Conservation (phyloP, 495 filamentous ascomycete species). For the Hyaloscypha hepaticicola region DNA sequence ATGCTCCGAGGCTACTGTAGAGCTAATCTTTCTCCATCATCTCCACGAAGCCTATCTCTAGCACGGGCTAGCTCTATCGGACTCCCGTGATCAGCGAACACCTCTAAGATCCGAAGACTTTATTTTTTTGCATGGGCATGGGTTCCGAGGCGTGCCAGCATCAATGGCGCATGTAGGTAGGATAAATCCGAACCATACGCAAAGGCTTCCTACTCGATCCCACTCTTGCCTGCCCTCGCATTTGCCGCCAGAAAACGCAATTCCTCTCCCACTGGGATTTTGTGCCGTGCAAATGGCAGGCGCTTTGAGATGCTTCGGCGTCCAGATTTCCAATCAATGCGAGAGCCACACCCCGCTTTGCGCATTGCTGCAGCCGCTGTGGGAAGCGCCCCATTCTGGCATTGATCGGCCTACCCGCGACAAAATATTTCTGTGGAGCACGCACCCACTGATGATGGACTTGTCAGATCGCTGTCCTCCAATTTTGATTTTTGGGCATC, state of each 20-base stretch:
- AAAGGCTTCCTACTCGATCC: neutral
- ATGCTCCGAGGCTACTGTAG: neutral
- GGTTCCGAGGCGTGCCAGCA: neutral
- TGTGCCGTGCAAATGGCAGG: neutral
- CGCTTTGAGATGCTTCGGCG: neutral
- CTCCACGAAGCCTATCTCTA: conserved; percentile 8
- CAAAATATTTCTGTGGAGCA: conserved; percentile 17
- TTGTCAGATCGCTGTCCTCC: conserved; percentile 13
- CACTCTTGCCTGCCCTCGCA: neutral
- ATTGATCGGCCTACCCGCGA: conserved; percentile 20
- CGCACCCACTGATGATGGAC: neutral
- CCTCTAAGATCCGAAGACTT: neutral
- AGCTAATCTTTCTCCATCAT: neutral
- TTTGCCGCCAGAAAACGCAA: conserved; percentile 2
- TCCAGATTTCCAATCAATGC: conserved; percentile 11
- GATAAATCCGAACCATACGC: neutral
- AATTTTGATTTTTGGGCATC: conserved; percentile 13
- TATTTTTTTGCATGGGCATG: neutral
- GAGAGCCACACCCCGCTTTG: neutral
- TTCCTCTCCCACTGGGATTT: neutral
- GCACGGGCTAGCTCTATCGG: conserved; percentile 15
- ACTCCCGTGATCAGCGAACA: conserved; percentile 6
- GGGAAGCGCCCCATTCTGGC: conserved; percentile 8
- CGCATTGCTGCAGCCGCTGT: conserved; percentile 13
- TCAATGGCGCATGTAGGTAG: neutral